Percentiles rank a stretch among this genome's conserved stretches.
These are phyloP conservation scores for Hypoxylon sp. DNA, from an alignment of 2,329 filamentous ascomycete genomes.

Conservation along the genomic window DNA sequence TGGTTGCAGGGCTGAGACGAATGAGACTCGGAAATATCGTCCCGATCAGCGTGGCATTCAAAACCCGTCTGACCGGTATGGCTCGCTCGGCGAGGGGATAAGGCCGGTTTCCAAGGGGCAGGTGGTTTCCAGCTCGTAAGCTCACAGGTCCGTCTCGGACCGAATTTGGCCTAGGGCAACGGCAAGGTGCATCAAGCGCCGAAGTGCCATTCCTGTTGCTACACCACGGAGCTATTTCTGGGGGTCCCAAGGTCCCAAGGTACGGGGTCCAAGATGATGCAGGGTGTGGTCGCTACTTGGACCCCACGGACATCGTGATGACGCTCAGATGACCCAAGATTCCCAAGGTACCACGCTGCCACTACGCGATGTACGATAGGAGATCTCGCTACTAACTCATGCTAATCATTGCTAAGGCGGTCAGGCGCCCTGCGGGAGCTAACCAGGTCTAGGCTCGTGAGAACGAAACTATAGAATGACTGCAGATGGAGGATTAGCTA, in stretches of 20 bases:
- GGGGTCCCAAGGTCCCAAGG: conserved; percentile 26
- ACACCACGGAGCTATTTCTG: conserved; percentile 44
- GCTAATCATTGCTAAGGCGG: conserved; percentile 46
- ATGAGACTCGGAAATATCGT: conserved; percentile 39
- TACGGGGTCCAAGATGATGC: conserved; percentile 21
- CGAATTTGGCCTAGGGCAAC: conserved; percentile 43
- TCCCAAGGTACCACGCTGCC: conserved; percentile 31
- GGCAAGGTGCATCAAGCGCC: conserved; percentile 44
- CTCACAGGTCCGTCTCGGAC: conserved; percentile 37
- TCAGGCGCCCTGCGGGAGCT: conserved; percentile 44
- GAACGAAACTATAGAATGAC: conserved; percentile 42
- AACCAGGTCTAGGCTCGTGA: conserved; percentile 40
- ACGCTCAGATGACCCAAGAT: conserved; percentile 47
- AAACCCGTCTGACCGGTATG: conserved; percentile 41
- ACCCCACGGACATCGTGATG: conserved; percentile 44
- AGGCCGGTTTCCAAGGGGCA: conserved; percentile 11
- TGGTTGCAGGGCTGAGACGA: conserved; percentile 42
- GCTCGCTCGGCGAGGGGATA: conserved; percentile 27
- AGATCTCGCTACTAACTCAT: conserved; percentile 42
- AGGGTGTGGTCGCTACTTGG: conserved; percentile 41
- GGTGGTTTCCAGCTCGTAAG: conserved; percentile 35
- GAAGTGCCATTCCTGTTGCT: conserved; percentile 38
- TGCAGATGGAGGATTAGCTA: conserved; percentile 42
- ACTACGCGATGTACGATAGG: conserved; percentile 44
- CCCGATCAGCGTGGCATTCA: conserved; percentile 42